Percentiles rank a stretch among this genome's conserved stretches.
Evolutionary conservation across 441 rosid genomes (phyloP).

Genomic region (Bocquillonia castaneifolia): DNA sequence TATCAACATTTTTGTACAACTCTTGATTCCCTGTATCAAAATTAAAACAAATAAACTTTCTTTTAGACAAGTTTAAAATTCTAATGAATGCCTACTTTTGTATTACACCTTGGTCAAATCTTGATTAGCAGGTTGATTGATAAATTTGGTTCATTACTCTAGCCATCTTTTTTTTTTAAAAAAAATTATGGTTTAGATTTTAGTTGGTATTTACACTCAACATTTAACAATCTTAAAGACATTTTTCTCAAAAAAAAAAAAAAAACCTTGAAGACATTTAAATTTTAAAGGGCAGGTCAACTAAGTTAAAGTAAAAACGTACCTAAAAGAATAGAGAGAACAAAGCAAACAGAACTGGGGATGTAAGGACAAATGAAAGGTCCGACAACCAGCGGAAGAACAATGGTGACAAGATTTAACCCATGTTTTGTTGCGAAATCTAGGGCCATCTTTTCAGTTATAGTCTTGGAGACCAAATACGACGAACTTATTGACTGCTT

Average conservation of each 20-base stretch:
- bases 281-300: no score
- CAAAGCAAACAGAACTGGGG: conserved; percentile 30
- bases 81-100: no score
- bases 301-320: background rate
- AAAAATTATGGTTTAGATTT: no score
- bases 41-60: background rate
- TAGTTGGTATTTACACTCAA: no score
- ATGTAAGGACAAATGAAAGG: conserved; percentile 41
- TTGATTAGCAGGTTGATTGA: no score
- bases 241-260: no score
- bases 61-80: no score
- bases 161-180: no score
- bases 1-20: background rate
- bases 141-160: no score
- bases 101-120: no score
- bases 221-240: no score
- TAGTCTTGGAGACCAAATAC: conserved; percentile 35
- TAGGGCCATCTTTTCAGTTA: conserved; percentile 18
- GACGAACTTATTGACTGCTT: conserved; percentile 19
- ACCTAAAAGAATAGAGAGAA: background rate
- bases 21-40: conserved; percentile 19
- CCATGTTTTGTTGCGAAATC: conserved; percentile 18
- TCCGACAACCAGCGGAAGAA: conserved; percentile 22
- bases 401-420: conserved; percentile 22
- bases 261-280: no score